Conservation (phyloP, 1,284 basidiomycete genomes). For the Moesziomyces aphidis region DNA sequence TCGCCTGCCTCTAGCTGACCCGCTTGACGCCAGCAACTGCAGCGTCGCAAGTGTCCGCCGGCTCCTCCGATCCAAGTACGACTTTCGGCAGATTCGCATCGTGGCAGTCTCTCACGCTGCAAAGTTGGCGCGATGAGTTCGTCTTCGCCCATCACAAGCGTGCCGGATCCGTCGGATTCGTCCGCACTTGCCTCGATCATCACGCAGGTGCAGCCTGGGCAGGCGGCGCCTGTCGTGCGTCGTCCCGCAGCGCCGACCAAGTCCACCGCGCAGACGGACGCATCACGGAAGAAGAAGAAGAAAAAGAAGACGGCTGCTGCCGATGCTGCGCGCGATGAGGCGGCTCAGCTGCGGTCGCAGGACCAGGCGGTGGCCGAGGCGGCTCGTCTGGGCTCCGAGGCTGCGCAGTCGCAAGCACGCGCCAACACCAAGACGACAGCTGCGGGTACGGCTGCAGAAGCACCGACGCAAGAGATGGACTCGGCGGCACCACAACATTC, state of each 20-base stretch:
- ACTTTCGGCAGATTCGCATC: no score
- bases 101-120: no score
- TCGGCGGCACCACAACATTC: slow-evolving; percentile 13
- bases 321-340: slow-evolving; percentile 16
- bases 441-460: background rate
- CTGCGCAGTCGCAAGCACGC: slow-evolving; percentile 30
- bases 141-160: slow-evolving; percentile 50
- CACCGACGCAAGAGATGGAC: background rate
- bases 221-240: slow-evolving; percentile 22
- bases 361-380: slow-evolving; percentile 37
- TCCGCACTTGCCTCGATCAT: slow-evolving; percentile 52
- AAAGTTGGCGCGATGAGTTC: slow-evolving; percentile 17
- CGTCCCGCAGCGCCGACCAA: slow-evolving; percentile 23
- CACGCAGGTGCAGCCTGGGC: slow-evolving; percentile 56
- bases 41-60: no score
- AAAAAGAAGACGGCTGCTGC: slow-evolving; percentile 31
- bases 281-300: slow-evolving; percentile 35
- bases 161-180: slow-evolving; percentile 50
- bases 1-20: no score
- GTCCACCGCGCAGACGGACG: slow-evolving; percentile 16
- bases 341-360: slow-evolving; percentile 22
- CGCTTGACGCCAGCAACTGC: no score
- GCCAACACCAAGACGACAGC: slow-evolving; percentile 11
- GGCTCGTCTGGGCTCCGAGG: slow-evolving; percentile 30
- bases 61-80: no score